These are phyloP conservation scores for Colletotrichum sp. DNA, from an alignment of 2,329 filamentous ascomycete genomes.

Conservation along the genomic window DNA sequence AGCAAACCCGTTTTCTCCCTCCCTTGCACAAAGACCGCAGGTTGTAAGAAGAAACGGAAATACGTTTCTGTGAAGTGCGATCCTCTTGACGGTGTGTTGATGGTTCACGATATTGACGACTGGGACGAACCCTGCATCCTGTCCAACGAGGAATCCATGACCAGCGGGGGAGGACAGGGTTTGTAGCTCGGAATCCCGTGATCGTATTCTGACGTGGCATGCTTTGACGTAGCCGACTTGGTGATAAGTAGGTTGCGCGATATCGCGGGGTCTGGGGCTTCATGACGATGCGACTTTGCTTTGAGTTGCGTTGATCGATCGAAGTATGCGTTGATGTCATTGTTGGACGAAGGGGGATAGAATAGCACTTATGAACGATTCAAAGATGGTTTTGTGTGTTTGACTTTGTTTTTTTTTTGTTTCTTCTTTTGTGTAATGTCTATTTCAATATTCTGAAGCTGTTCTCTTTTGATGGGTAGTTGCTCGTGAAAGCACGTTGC, in stretches of 20 bases:
- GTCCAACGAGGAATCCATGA: not conserved
- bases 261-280: not conserved
- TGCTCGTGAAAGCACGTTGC: not conserved
- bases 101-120: not conserved
- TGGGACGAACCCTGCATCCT: not conserved
- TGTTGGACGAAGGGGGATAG: too few species aligned
- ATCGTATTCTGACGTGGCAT: not conserved
- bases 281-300: not conserved
- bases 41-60: not conserved
- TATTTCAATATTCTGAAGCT: not conserved
- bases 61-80: too few species aligned
- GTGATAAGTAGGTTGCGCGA: not conserved
- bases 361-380: too few species aligned
- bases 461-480: rapidly evolving
- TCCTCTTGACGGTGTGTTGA: too few species aligned
- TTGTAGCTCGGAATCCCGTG: not conserved
- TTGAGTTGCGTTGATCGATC: not conserved
- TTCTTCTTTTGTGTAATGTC: not conserved
- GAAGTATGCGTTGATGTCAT: too few species aligned
- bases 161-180: not conserved
- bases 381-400: not conserved
- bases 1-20: not conserved
- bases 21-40: too few species aligned
- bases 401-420: not conserved
- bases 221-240: not conserved